Evolutionary conservation across 345 rosid species (phyloP), one percentile per base, ranked within the genome.

Genomic region (Conringia planisiliqua): DNA sequence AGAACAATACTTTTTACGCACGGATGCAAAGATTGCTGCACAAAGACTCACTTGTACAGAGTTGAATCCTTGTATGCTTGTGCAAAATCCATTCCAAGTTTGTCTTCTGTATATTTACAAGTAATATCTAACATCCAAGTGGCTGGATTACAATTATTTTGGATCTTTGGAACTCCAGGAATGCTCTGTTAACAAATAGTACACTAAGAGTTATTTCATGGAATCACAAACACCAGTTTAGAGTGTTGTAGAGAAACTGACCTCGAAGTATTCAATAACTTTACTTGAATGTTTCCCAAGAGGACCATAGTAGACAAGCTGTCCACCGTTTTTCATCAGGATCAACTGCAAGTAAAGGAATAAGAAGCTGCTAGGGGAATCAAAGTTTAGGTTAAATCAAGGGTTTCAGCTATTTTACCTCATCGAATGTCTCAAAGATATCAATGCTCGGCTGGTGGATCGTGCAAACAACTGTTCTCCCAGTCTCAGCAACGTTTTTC

Each of bases 91-190:
- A 86, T 20, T 27, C 80, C 80, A 33, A 80, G 81, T 33, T 66
- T 72, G 5, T 70, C 68, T 67, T 88, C 89, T 38, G 69, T 3
- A 29, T 85, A 83, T 46, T 79, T 75, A 69, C 78, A 74, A 32
- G 89, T 81, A 71, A 84, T 77, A 20, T 88, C 92, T 50, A 88
- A 74, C 84, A 88, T 83, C 92, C 92, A 88, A 16, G 92, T 88
- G 40, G 90, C 86, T 24, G 92, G 92, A 67, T 84, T 88, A 52
- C 74, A 82, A 33, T 83, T 83, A 7, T 72, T 80, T 80, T 80
- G 74, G 69, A 88, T 83, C 52, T 82, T 82, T 16, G 83, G 88
- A 36, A 82, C 78, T 57, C 92, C 87, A 11, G 80, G 73, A 38
- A 84, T 77, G 43, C 76, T 60, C 89, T 82, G 73, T 66, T 29